These are phyloP conservation scores for Circinella minor DNA, from an alignment of 371 early-diverging fungal genomes.

Conservation along the genomic window DNA sequence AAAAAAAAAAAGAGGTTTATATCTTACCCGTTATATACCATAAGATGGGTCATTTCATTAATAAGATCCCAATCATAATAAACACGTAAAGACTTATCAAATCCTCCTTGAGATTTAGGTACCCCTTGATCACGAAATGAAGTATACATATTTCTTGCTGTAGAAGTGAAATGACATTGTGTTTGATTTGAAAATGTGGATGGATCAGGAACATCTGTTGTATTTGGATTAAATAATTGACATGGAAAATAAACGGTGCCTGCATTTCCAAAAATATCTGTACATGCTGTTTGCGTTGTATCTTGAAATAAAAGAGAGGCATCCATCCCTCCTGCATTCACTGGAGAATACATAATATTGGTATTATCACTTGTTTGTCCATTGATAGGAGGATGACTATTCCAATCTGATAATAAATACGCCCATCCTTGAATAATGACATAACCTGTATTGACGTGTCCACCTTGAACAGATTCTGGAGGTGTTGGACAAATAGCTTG, in stretches of 20 bases:
- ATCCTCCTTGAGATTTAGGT: conserved; percentile 27
- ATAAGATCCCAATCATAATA: conserved; percentile 78
- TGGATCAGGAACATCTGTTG: conserved; percentile 50
- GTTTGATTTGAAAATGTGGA: conserved; percentile 55
- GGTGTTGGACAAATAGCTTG: conserved; percentile 57
- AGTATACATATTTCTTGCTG: conserved; percentile 41
- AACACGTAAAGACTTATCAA: conserved; percentile 55
- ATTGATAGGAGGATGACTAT: conserved; percentile 50
- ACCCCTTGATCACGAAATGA: conserved; percentile 43
- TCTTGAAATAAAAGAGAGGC: conserved; percentile 59
- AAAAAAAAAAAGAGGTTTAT: no score
- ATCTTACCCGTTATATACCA: conserved; percentile 74
- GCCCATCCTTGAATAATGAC: conserved; percentile 61
- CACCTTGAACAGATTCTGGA: conserved; percentile 34
- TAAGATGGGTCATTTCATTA: conserved; percentile 41
- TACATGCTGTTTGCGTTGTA: conserved; percentile 56
- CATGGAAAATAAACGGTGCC: conserved; percentile 73
- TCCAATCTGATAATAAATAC: conserved; percentile 55
- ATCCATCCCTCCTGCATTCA: conserved; percentile 69
- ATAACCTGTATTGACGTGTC: conserved; percentile 45
- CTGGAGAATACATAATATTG: conserved; percentile 62
- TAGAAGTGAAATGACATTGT: conserved; percentile 64
- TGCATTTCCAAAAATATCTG: conserved; percentile 48
- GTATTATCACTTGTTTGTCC: conserved; percentile 39
- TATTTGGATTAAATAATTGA: conserved; percentile 56